Evolutionary conservation across 345 rosid genomes (phyloP).

Genomic region (Pistacia integerrima): DNA sequence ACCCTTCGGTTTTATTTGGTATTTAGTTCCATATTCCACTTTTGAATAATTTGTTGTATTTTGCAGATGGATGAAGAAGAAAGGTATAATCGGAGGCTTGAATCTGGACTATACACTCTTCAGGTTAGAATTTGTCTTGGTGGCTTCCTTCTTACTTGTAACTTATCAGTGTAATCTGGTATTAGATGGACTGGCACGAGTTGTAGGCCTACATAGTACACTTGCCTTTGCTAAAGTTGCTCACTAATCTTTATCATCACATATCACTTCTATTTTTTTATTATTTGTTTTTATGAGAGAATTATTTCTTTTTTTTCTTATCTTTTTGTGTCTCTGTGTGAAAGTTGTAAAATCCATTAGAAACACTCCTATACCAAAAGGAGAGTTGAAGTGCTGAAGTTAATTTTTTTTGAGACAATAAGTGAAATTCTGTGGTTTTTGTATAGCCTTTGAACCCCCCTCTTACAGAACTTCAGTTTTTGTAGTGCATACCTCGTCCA

Average conservation of each 20-base stretch:
- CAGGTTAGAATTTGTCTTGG: constrained; percentile 55
- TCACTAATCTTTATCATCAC: not conserved
- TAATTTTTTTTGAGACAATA: not conserved
- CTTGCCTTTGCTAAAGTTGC: not conserved
- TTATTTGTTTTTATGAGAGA: not conserved
- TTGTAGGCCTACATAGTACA: not conserved
- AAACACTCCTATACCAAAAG: not conserved
- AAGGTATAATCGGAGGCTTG: constrained; percentile 76
- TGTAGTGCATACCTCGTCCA: too few relatives aligned
- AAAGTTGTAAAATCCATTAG: not conserved
- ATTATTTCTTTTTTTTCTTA: not conserved
- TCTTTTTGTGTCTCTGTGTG: too few relatives aligned
- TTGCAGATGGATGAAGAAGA: constrained; percentile 92
- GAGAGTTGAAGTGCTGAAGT: not conserved
- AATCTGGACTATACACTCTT: constrained; percentile 93
- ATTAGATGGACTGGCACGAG: not conserved
- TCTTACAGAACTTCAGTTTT: too few relatives aligned
- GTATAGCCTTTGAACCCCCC: too few relatives aligned
- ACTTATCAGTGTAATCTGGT: constrained; percentile 2
- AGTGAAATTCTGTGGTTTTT: too few relatives aligned
- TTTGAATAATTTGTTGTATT: constrained; percentile 14
- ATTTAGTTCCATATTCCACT: constrained; percentile 7
- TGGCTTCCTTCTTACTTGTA: not conserved
- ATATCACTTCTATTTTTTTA: not conserved
- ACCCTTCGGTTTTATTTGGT: not conserved